These are phyloP conservation scores for Blastocystis sp. DNA, from an alignment of 352 stramenopile species.

Conservation along the genomic window DNA sequence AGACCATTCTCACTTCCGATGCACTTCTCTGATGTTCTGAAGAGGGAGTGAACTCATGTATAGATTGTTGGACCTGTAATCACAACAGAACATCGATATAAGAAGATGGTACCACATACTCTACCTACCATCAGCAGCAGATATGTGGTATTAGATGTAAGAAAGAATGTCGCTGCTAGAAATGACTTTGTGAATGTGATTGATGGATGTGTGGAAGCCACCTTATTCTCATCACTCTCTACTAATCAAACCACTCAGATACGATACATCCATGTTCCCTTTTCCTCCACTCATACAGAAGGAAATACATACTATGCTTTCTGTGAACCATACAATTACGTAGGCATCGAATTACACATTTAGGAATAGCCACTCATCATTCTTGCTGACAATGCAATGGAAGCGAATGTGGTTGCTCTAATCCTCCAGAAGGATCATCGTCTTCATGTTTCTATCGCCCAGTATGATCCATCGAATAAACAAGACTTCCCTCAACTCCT, in stretches of 20 bases:
- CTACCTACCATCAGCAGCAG: background rate
- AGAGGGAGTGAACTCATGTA: background rate
- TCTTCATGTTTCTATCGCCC: conserved; percentile 17
- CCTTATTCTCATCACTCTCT: conserved; percentile 37
- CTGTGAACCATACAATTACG: background rate
- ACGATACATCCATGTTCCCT: conserved; percentile 29
- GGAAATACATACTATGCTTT: background rate
- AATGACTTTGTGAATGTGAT: conserved; percentile 56
- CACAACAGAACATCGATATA: conserved; percentile 38
- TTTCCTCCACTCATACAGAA: conserved; percentile 14
- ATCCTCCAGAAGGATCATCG: conserved; percentile 14
- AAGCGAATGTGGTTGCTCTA: conserved; percentile 31
- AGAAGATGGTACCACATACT: background rate
- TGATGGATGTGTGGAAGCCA: conserved; percentile 40
- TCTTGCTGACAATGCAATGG: conserved; percentile 12
- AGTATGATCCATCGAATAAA: background rate
- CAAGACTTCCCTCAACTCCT: conserved; percentile 23
- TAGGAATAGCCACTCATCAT: conserved; percentile 29
- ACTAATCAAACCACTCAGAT: background rate
- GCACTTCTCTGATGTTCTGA: conserved; percentile 18
- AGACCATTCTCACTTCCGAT: background rate
- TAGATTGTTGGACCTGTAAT: conserved; percentile 37
- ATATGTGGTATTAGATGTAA: conserved; percentile 15
- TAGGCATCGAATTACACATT: background rate
- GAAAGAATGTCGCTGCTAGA: conserved; percentile 17